phyloP scores from a whole-genome alignment of 2,329 filamentous ascomycete species.

The Paecilomyces sp. region DNA sequence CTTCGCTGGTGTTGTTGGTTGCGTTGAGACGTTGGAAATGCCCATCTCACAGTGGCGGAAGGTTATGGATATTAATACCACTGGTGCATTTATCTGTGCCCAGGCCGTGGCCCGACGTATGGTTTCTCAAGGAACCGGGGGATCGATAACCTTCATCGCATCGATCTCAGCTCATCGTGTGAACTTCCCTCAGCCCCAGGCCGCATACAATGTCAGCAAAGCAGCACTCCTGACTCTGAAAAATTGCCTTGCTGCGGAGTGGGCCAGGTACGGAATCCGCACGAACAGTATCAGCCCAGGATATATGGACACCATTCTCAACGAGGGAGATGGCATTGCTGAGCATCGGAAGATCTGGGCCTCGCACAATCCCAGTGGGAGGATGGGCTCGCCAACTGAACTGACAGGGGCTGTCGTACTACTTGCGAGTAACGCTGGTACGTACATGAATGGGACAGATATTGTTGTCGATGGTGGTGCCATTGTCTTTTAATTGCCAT shows the following conservation, averaged over 20 bases:
- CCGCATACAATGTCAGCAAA: constrained; percentile 66
- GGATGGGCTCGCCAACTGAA: constrained; percentile 60
- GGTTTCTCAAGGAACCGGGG: constrained; percentile 44
- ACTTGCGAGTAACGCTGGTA: constrained; percentile 50
- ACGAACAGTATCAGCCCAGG: constrained; percentile 66
- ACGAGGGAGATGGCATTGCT: constrained; percentile 55
- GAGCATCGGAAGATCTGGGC: constrained; percentile 51
- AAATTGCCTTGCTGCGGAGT: constrained; percentile 63
- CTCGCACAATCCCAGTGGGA: constrained; percentile 53
- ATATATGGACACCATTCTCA: constrained; percentile 72
- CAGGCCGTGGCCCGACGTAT: constrained; percentile 56
- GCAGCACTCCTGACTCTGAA: constrained; percentile 58
- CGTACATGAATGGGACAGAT: constrained; percentile 63
- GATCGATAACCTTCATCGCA: constrained; percentile 59
- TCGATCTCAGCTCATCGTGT: constrained; percentile 62
- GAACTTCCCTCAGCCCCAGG: constrained; percentile 67
- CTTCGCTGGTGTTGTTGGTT: constrained; percentile 63
- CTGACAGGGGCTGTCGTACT: constrained; percentile 56
- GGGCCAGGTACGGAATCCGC: constrained; percentile 62
- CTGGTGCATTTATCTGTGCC: constrained; percentile 62
- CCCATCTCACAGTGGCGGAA: constrained; percentile 52
- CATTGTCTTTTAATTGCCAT: no score
- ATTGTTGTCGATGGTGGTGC: constrained; percentile 55
- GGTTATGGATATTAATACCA: constrained; percentile 65
- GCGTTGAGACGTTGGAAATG: constrained; percentile 55